phyloP scores from a whole-genome alignment of 2,329 filamentous ascomycete genomes.

The Fusarium brachygibbosum region DNA sequence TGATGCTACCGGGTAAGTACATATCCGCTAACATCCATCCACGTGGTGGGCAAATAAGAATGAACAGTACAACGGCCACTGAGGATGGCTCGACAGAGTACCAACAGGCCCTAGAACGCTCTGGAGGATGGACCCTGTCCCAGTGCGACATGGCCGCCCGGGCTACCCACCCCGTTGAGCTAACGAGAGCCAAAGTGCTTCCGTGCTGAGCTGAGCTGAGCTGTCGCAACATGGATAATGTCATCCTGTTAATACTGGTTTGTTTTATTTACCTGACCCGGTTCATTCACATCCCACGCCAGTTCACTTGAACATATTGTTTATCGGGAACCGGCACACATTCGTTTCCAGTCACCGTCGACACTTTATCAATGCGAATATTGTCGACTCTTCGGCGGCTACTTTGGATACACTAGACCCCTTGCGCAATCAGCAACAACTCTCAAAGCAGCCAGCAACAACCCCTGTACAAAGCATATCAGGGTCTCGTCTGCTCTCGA shows the following conservation, averaged over 20 bases:
- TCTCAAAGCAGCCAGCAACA: slow-evolving; percentile 27
- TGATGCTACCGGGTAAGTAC: slow-evolving; percentile 18
- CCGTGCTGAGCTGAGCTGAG: slow-evolving; percentile 35
- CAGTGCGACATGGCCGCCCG: neutral
- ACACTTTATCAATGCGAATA: slow-evolving; percentile 19
- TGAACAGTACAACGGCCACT: slow-evolving; percentile 1
- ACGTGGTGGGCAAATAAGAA: neutral
- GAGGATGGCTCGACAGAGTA: no score
- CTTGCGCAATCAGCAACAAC: slow-evolving; percentile 32
- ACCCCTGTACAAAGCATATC: slow-evolving; percentile 35
- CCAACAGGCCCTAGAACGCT: slow-evolving; percentile 10
- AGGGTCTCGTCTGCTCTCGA: slow-evolving; percentile 28
- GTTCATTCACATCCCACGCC: slow-evolving; percentile 13
- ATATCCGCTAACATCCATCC: neutral
- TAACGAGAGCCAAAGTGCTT: slow-evolving; percentile 29
- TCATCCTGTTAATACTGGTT: slow-evolving; percentile 27
- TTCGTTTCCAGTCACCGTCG: slow-evolving; percentile 27
- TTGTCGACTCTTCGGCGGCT: slow-evolving; percentile 10
- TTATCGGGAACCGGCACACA: slow-evolving; percentile 24
- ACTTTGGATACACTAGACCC: slow-evolving; percentile 27
- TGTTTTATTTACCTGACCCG: slow-evolving; percentile 33
- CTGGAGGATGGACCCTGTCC: slow-evolving; percentile 13
- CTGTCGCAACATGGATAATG: slow-evolving; percentile 47
- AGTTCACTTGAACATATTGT: slow-evolving; percentile 30
- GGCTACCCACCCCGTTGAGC: slow-evolving; percentile 21